Evolutionary conservation across 2,329 filamentous ascomycete species (phyloP).

Genomic region (Neofusicoccum laricinum): DNA sequence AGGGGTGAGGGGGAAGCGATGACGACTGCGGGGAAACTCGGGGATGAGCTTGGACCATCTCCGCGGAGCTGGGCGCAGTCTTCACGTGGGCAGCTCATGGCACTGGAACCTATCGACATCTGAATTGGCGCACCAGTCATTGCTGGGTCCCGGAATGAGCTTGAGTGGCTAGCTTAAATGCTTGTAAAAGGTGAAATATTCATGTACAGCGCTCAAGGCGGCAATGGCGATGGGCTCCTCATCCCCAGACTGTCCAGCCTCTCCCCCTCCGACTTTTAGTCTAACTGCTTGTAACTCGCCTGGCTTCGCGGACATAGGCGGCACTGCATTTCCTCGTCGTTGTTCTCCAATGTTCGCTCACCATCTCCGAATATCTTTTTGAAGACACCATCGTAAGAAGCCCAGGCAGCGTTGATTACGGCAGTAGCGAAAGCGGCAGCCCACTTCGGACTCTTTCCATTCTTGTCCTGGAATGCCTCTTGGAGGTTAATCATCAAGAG

Average conservation of each 20-base stretch:
- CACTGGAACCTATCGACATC: too few species aligned
- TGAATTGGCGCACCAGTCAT: too few species aligned
- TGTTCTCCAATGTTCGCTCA: constrained; percentile 57
- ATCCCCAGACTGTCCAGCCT: too few species aligned
- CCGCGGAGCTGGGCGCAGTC: not conserved
- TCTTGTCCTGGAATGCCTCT: constrained; percentile 57
- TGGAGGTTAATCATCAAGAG: constrained; percentile 51
- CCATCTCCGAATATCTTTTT: constrained; percentile 78
- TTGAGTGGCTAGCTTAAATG: too few species aligned
- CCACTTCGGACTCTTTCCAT: constrained; percentile 69
- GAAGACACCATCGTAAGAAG: constrained; percentile 61
- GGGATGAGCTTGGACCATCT: not conserved
- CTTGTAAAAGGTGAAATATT: too few species aligned
- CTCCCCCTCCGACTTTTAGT: too few species aligned
- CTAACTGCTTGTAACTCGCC: too few species aligned
- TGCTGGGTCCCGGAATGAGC: too few species aligned
- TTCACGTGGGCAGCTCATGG: too few species aligned
- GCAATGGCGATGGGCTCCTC: too few species aligned
- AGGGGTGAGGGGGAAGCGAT: not conserved
- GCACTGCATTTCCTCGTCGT: constrained; percentile 12
- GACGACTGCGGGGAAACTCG: constrained; percentile 1
- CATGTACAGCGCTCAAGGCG: too few species aligned
- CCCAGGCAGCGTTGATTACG: constrained; percentile 61
- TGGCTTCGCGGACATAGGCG: not conserved
- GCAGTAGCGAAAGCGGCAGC: constrained; percentile 51